Percentiles rank a stretch among this genome's conserved stretches.
Conservation (phyloP, 2,329 filamentous ascomycete genomes). For the Lachnellula arida region DNA sequence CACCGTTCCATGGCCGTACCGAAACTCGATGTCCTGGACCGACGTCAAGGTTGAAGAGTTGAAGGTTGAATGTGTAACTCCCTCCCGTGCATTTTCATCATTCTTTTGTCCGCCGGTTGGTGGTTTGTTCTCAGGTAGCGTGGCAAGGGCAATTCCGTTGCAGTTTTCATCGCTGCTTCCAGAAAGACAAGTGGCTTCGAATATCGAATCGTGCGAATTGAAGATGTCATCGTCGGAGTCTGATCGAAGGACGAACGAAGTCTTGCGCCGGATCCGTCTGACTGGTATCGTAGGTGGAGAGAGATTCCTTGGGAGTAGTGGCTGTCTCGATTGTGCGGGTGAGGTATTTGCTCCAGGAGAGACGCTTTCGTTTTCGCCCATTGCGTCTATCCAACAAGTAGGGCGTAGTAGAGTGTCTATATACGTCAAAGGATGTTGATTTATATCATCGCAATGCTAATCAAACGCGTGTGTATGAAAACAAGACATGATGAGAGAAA, state of each 20-base stretch:
- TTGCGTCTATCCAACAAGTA: slow-evolving; percentile 19
- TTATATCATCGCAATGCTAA: slow-evolving; percentile 3
- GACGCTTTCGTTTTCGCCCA: slow-evolving; percentile 17
- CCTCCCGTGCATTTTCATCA: slow-evolving; percentile 13
- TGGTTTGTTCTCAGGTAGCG: slow-evolving; percentile 9
- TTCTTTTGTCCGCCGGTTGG: slow-evolving; percentile 3
- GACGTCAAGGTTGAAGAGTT: not conserved
- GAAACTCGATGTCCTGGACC: slow-evolving; percentile 26
- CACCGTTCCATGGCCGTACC: slow-evolving; percentile 38
- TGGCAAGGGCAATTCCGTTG: slow-evolving; percentile 15
- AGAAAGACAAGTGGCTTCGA: slow-evolving; percentile 35
- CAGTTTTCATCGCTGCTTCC: slow-evolving; percentile 28
- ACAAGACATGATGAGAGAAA: not conserved
- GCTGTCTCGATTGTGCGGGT: slow-evolving; percentile 12
- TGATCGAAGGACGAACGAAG: slow-evolving; percentile 23
- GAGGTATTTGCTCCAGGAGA: slow-evolving; percentile 4
- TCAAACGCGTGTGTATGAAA: not conserved
- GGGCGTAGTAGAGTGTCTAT: not conserved
- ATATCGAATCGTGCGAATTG: slow-evolving; percentile 36
- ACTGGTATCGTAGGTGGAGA: slow-evolving; percentile 9
- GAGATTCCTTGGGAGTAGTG: slow-evolving; percentile 13
- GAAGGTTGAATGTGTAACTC: not conserved
- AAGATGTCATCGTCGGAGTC: slow-evolving; percentile 37
- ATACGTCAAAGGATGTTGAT: slow-evolving; percentile 6
- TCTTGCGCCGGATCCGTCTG: slow-evolving; percentile 31